A percentile compares a stretch with the other conserved stretches of the same genome.
Conservation (phyloP, 1,284 basidiomycete species). For the Ceratobasidium sp. region DNA sequence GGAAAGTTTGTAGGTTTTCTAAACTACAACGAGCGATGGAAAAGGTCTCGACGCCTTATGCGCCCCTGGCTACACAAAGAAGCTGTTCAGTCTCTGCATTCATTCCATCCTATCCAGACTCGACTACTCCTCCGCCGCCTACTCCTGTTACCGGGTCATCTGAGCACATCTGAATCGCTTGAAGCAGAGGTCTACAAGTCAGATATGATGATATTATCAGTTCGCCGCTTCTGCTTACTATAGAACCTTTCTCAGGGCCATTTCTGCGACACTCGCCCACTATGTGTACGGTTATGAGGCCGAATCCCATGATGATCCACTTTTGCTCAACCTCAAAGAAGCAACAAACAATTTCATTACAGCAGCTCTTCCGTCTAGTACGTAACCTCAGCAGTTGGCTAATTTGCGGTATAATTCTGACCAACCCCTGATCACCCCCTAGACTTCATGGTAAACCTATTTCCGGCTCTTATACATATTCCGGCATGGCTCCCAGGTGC, state of each 20-base stretch:
- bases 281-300: conserved; percentile 25
- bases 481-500: conserved; percentile 65
- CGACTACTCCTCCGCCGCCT: conserved; percentile 4
- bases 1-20: neutral
- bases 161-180: neutral
- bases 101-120: conserved; percentile 48
- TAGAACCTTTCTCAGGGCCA: neutral
- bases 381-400: conserved; percentile 6
- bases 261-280: conserved; percentile 11
- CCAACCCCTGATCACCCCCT: neutral
- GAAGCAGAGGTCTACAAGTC: conserved; percentile 16
- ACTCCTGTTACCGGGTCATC: conserved; percentile 24
- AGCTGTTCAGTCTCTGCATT: conserved; percentile 45
- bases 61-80: conserved; percentile 53
- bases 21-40: conserved; percentile 48
- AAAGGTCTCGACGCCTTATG: conserved; percentile 52
- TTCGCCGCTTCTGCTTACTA: neutral
- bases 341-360: conserved; percentile 11
- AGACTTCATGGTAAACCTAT: conserved; percentile 46
- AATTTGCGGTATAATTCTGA: neutral
- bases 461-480: conserved; percentile 54
- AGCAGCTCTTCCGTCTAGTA: conserved; percentile 22
- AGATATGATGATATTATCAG: neutral
- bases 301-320: conserved; percentile 41
- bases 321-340: conserved; percentile 4